These are phyloP conservation scores for Lyophyllum semitale DNA, from an alignment of 768 basidiomycete species.

Conservation along the genomic window DNA sequence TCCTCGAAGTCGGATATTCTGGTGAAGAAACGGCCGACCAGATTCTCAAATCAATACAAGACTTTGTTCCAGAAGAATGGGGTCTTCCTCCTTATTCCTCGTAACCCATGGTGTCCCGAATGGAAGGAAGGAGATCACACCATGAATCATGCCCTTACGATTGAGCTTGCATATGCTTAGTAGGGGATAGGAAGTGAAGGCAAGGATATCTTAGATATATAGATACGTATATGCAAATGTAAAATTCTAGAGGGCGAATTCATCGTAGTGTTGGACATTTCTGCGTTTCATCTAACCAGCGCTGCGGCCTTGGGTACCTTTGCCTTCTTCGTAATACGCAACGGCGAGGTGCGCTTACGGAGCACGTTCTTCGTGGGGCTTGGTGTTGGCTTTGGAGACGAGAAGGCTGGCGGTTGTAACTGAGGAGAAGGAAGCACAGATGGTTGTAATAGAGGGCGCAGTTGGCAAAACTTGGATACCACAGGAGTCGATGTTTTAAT, in stretches of 20 bases:
- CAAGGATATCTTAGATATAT: not conserved
- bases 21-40: conserved; percentile 59
- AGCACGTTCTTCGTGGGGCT: conserved; percentile 8
- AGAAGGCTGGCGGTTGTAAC: conserved; percentile 1
- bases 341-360: conserved; percentile 6
- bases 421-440: conserved; percentile 1
- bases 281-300: not conserved
- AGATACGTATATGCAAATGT: not conserved
- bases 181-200: not conserved
- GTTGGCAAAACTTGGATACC: not conserved
- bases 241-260: not conserved
- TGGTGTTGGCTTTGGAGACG: not conserved
- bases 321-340: conserved; percentile 13
- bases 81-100: conserved; percentile 70
- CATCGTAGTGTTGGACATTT: not conserved
- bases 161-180: no score
- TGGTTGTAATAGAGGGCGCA: not conserved
- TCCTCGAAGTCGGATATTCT: conserved; percentile 52
- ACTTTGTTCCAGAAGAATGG: conserved; percentile 83
- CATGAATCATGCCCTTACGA: not conserved
- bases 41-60: conserved; percentile 60
- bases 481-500: conserved; percentile 10
- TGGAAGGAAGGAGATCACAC: not conserved
- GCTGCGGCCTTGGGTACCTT: not conserved
- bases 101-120: not conserved